Evolutionary conservation across 352 stramenopile species (phyloP), one percentile per base, ranked within the genome.

Genomic region (Elongisporangium anandrum): DNA sequence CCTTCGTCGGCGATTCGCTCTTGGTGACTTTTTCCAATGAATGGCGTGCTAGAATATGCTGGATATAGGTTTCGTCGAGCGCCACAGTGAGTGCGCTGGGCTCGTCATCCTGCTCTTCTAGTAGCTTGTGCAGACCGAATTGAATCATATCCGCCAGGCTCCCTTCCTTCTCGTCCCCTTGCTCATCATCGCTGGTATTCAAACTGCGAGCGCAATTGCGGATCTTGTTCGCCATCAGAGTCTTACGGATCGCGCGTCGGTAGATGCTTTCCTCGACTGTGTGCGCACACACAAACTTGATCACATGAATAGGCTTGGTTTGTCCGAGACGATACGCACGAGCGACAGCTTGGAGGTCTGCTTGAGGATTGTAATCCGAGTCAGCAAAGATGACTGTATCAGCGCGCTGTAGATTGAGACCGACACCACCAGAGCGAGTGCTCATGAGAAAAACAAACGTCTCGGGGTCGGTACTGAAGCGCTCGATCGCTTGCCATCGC

Each of bases 381-480:
- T 93, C 81, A 3, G 73, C 74, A 50, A 93, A 91, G 58, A 93
- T 87, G 24, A 93, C 81, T 2, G 81, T 91, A 64, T 93, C 82
- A n/a, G 84, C 84, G n/a, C 78, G 82, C 50, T 92, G 78, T 5
- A 92, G 61, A 55, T 93, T 92, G 21, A 93, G 54, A 7, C 81
- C 81, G 5, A 93, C 68, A 41, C 80, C 81, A 17, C 84, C 84
- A 17, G 78, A 79, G n/a, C 81, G 72, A 9, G 84, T 92, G 50
- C 79, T 90, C 58, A 93, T 84, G 21, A 92, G 55, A 53, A 93
- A 93, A 1, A 90, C 74, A 67, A 98, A 98, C 20, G 96, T 94
- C 38, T 88, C 75, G 0, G 85, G 79, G 54, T 94, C 94, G 58
- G 94, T 79, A 17, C 75, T 75, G 23, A 94, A 94, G 12, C 84